Base-by-base conservation (phyloP, 805 yeast species). In the Dipodascopsis tothii region DNA sequence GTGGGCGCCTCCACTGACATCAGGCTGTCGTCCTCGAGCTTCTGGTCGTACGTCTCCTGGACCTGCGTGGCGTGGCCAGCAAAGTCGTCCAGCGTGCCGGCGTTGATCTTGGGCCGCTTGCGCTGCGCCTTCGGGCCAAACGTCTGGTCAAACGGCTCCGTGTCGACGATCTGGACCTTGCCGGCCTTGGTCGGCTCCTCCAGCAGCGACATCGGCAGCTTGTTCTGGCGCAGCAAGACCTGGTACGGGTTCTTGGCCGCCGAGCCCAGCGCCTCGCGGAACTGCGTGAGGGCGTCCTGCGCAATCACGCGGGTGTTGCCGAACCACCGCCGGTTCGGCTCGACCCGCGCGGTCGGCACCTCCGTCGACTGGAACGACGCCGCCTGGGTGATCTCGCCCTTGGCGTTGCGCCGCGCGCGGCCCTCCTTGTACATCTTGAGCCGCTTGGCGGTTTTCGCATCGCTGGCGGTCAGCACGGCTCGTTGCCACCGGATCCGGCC, bases 291-390 rank as follows among this genome's bases (percentile, higher is more conserved):
- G 1, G 97, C 96, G 71, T 92, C 96, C 64, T 90, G 98, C 3
- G 96, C 90, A 60, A 90, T 90, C 33, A 90, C 98, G 60, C 98
- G 77, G 11, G 98, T 86, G 66, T 87, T 92, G 39, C 96, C 96
- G 61, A 92, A 92, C 98, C 97, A 90, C 61, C 94, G 78, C 64
- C 95, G 77, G 64, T 90, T 90, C 4, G 98, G 97, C 61, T 85
- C 95, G 35, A 90, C 94, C 49, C 98, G 73, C 1, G 97, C 97
- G 52, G 71, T 77, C 11, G 97, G 97, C 22, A 84, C 72, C 51
- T 86, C 88, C 3, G 86, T 79, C 55, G 84, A 80, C 63, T 90
- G 98, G 45, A 90, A 73, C 22, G 78, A 80, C 17, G 97, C 96
- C 35, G 95, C 95, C 60, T 77, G 73, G 43, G 86, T 74, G 46